Evolutionary conservation across 2,329 filamentous ascomycete genomes (phyloP), one percentile per base, ranked within the genome.

Genomic region (Pestalotiopsis sp.): DNA sequence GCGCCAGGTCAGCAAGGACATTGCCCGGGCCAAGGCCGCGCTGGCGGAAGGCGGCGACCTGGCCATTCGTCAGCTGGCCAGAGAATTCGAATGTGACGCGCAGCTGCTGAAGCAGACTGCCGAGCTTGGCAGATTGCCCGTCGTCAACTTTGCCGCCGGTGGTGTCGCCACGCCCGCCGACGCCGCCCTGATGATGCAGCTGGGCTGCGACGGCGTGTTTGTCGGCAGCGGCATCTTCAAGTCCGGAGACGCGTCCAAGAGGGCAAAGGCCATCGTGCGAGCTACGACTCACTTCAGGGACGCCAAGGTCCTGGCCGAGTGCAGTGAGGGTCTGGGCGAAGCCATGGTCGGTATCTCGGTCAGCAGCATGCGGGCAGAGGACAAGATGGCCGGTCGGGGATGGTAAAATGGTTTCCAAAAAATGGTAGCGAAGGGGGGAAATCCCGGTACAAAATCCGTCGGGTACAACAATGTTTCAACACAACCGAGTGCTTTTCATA

Each of bases 131-230:
- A 87, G 96, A 64, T 85, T 99, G 66, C 96, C 96, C 2, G 95
- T 98, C 0, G 96, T 99, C 71, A 98, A 98, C 86, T 98, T 99
- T 75, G 96, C 96, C 0, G 96, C 96, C 3, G 96, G 96, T n/a
- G 96, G 96, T 68, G 92, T 99, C n/a, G 96, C 96, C n/a, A 99
- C 96, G 1, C 96, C 96, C 0, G 96, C 96, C 0, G 96, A 99
- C 81, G 96, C 96, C 0, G 96, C 96, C 2, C 85, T 99, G 69
- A 83, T 99, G 95, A 99, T 99, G 96, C 95, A 98, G 86, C 85
- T 99, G 71, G 96, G 96, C 69, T 98, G 96, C 78, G 96, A 99
- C 77, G 96, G 96, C 68, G 96, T 99, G 44, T 99, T 99, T 78
- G 96, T 99, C 44, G 96, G 96, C 35, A 94, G 90, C 68, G 96